Evolutionary conservation across 2,329 filamentous ascomycete genomes (phyloP).

Genomic region (Talaromyces amestolkiae): DNA sequence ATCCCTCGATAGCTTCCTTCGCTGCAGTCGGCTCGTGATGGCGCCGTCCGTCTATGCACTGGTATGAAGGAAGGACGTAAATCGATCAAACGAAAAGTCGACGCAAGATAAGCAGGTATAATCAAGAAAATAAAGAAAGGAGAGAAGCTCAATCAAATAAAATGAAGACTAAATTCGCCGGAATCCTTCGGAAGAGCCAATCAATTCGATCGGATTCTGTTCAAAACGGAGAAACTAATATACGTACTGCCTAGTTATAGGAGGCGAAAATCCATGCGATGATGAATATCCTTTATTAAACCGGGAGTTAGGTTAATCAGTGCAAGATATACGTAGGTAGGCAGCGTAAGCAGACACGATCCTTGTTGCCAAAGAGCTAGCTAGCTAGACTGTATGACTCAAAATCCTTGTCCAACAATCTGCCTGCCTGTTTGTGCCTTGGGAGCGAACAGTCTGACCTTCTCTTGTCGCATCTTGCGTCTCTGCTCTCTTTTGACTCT

Average conservation of each 20-base stretch:
- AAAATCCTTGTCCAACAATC: neutral
- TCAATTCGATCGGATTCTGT: neutral
- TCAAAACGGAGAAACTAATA: constrained; percentile 9
- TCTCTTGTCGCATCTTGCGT: constrained; percentile 12
- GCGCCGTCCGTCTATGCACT: neutral
- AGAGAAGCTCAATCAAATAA: neutral
- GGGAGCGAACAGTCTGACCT: neutral
- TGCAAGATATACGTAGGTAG: neutral
- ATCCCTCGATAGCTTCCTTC: constrained; percentile 4
- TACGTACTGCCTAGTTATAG: neutral
- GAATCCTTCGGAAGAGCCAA: constrained; percentile 11
- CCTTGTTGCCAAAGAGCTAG: neutral
- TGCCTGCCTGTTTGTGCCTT: neutral
- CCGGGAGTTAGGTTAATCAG: neutral
- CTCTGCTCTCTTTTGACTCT: constrained; percentile 2
- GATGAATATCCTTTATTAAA: neutral
- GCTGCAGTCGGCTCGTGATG: constrained; percentile 8
- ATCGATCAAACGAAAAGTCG: neutral
- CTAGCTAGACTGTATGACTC: neutral
- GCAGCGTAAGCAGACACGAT: neutral
- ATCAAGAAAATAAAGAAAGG: neutral
- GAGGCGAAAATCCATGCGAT: constrained; percentile 7
- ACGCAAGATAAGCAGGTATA: neutral
- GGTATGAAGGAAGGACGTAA: neutral
- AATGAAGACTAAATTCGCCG: constrained; percentile 7